Conservation (phyloP, 129 eudicot genomes). For the Tagetes patula region DNA sequence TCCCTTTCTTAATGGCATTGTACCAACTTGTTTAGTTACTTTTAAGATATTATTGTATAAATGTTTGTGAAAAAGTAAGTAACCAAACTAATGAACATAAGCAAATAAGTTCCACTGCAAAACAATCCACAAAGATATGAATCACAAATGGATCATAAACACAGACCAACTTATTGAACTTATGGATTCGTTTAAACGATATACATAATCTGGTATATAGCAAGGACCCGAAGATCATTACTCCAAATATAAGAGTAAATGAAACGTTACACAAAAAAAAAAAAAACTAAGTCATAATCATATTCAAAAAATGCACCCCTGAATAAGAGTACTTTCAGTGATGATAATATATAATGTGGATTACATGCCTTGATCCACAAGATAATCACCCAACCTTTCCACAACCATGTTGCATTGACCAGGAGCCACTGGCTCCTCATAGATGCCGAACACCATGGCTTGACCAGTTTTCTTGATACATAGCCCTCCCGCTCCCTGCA, state of each 20-base stretch:
- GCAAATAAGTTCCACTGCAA: not conserved
- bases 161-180: constrained; percentile 31
- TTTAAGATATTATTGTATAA: not conserved
- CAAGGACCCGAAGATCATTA: constrained; percentile 18
- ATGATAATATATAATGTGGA: constrained; percentile 2
- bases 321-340: constrained; percentile 16
- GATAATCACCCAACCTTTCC: constrained; percentile 86
- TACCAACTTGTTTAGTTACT: constrained; percentile 21
- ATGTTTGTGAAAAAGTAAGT: not conserved
- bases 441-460: constrained; percentile 65
- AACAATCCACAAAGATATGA: constrained; percentile 5
- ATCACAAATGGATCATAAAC: constrained; percentile 5
- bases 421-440: constrained; percentile 77
- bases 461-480: constrained; percentile 70
- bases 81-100: not conserved
- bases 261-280: constrained; percentile 5
- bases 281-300: not conserved
- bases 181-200: constrained; percentile 23
- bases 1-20: not conserved
- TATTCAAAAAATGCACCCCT: constrained; percentile 4
- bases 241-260: constrained; percentile 24
- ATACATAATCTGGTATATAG: constrained; percentile 20
- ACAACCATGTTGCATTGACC: constrained; percentile 95
- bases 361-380: constrained; percentile 66
- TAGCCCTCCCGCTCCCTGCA: constrained; percentile 86